Base-by-base conservation (phyloP, 1,139 yeast genomes). In the Zygosaccharomyces sapae region DNA sequence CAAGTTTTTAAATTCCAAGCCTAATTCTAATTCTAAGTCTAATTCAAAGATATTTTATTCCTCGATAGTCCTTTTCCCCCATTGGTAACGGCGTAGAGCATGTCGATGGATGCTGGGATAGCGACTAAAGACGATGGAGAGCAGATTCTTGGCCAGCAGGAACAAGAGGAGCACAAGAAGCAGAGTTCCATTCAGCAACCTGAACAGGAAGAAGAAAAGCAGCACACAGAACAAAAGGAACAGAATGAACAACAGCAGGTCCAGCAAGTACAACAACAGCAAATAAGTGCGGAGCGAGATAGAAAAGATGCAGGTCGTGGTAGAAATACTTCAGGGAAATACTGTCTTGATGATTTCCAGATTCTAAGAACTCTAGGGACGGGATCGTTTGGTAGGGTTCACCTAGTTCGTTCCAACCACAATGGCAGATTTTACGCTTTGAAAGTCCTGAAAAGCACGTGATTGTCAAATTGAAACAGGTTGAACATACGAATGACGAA, bases 311-410 rank as follows among this genome's bases (percentile, higher is more conserved):
- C 71, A 6, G 52, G 61, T 33, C 69, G 70, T 33, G 69, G 75
- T 34, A 75, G 86, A 5, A 75, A 79, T 9, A 84, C 96, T 29
- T 86, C 85, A 64, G 97, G 96, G 39, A 90, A 89, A 66, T 92
- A 92, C 68, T 77, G 88, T 10, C 70, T 92, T 35, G 73, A 77
- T 45, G 97, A 92, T 70, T 92, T 92, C 66, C 92, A 87, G 59
- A 87, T 90, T 51, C 76, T 87, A 72, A 75, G 97, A 56, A 92
- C 98, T 1, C 73, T 92, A 49, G 98, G 98, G 10, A 92, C 97
- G 0, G 98, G 98, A 7, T 88, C 97, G 6, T 92, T 92, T 72
- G 98, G 98, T 19, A 73, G 97, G 49, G 98, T 92, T 38, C 97
- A 92, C 68, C 73, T 92, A 50, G 95, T 90, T 4, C 74, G 96